Evolutionary conservation across 1,284 basidiomycete genomes (phyloP).

Genomic region (Ceratorhiza oryzae-sativae): DNA sequence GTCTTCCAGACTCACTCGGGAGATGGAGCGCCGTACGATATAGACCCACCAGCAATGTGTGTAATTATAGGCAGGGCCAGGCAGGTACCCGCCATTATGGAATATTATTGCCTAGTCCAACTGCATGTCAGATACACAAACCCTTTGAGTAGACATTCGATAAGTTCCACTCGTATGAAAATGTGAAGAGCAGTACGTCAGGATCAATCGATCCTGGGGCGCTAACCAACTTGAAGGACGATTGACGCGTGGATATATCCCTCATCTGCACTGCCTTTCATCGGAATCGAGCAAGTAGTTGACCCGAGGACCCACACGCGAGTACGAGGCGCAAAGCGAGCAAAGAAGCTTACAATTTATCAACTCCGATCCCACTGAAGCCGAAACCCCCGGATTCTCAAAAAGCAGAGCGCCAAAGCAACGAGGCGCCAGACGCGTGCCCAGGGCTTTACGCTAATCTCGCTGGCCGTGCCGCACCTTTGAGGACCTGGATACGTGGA

Average conservation of each 20-base stretch:
- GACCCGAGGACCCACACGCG: not conserved
- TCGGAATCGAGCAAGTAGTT: not conserved
- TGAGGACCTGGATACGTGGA: not conserved
- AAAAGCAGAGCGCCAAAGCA: not conserved
- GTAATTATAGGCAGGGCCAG: not conserved
- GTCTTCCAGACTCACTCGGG: not conserved
- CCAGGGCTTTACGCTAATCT: not conserved
- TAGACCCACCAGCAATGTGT: not conserved
- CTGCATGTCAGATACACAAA: not conserved
- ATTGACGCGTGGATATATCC: not conserved
- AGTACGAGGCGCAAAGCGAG: not conserved
- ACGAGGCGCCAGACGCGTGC: slow-evolving; percentile 1
- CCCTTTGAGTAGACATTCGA: not conserved
- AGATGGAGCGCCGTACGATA: not conserved
- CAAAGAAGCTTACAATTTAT: not conserved
- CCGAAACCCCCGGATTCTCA: too few relatives aligned
- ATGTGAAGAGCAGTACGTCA: not conserved
- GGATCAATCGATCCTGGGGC: not conserved
- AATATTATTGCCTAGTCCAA: not conserved
- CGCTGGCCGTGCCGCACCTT: too few relatives aligned
- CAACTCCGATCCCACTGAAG: too few relatives aligned
- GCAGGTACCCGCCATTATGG: not conserved
- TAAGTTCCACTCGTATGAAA: not conserved
- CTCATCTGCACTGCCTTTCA: not conserved
- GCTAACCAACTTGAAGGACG: not conserved